Evolutionary conservation across 2,329 filamentous ascomycete genomes (phyloP), one percentile per base, ranked within the genome.

Genomic region (Cytospora piceicola): DNA sequence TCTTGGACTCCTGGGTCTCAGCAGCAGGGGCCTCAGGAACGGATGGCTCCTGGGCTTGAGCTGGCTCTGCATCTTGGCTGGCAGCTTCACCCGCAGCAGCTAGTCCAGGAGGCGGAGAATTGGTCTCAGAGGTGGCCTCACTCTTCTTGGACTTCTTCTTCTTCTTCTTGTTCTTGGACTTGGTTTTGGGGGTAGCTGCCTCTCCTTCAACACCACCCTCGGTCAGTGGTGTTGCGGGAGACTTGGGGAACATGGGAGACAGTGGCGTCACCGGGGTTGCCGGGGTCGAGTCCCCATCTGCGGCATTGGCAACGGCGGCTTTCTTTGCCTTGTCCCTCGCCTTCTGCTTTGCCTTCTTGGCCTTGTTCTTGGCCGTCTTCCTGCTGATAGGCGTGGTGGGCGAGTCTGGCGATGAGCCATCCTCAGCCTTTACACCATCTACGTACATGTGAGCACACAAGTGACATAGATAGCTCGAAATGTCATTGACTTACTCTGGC

Each of bases 321-420:
- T 66, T 66, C 64, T 68, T 68, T 29, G 65, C 64, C 67, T 68
- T 68, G 24, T 64, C 66, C 58, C 68, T 72, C 59, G 65, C 66
- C 62, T 66, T 67, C 53, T 66, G 64, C 65, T 70, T 70, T 39
- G 66, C 63, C 49, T 68, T 67, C 51, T 67, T 69, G 63, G 60
- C 66, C 64, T 70, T 70, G 57, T 66, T 67, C 39, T 69, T 69
- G 56, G 60, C 63, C 56, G 68, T 69, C 61, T 63, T 69, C 17
- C 65, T 67, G 61, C 67, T 70, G 24, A 65, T 52, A n/a, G 63
- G 46, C 39, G 49, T 32, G 32, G 52, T 60, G 39, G 66, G 63
- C 54, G 63, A 67, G 20, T 52, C 32, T 24, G 66, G 66, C 54
- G 63, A 49, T 52, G 46, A 14, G 58, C 61, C 20, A 61, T 36